Evolutionary conservation across 2,329 filamentous ascomycete species (phyloP), one percentile per base, ranked within the genome.

Genomic region (Alternaria triticimaculans): DNA sequence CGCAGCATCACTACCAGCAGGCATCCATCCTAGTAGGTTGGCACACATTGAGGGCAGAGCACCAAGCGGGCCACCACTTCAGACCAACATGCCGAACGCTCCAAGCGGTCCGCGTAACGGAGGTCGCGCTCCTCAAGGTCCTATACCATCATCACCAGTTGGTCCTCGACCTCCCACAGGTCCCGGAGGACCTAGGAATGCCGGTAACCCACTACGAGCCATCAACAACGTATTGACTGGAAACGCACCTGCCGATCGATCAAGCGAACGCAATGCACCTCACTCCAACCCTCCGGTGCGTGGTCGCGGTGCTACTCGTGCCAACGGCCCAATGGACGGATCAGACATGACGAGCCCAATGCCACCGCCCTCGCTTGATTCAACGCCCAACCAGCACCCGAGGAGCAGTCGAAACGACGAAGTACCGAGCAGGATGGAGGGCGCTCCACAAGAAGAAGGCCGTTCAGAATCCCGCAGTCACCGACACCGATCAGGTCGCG

Each of bases 1-100:
- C 23, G 59, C 76, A 28, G 55, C 73, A 11, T 67, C 76, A 45
- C 81, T 84, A 37, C 75, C 80, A 15, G 76, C 79, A 21, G 84
- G 85, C 30, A 82, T 88, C 49, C 86, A 88, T 71, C 86, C 86
- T 11, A 86, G 87, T 69, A 82, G 86, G 41, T 74, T 87, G 49
- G 83, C 81, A 44, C 80, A 82, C 41, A 71, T 79, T 84, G 33
- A 79, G 80, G 51, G 64, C 55, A 30, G 54, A 26, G 59, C 45
- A 51, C 58, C 65, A 53, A 60, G 56, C 12, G 65, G 68, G 14
- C 68, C 72, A 7, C 64, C 75, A n/a, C 63, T 79, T 7, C 76
- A 78, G 49, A 78, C 73, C 3, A 77, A 80, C 46, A 62, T 79
- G 46, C 70, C 76, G 4, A 69, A 69, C 37, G 71, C 73, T 45